Evolutionary conservation across 2,329 filamentous ascomycete genomes (phyloP).

Genomic region (Scortechinia acanthostroma): DNA sequence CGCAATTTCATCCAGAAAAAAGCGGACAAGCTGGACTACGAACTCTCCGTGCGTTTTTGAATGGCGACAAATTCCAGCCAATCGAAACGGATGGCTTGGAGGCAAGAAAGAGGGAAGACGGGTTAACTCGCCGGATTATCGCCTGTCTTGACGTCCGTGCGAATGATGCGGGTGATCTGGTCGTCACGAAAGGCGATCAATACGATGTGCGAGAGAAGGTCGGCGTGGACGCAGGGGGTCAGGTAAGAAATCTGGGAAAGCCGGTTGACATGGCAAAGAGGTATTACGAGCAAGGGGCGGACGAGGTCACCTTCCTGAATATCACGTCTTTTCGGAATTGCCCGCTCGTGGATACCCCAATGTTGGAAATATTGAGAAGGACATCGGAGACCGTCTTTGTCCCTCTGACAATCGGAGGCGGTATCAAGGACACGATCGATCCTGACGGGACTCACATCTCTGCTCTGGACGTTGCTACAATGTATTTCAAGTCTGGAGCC

Average conservation of each 20-base stretch:
- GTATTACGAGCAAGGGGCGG: slow-evolving; percentile 94
- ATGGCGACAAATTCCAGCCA: slow-evolving; percentile 53
- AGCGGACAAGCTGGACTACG: slow-evolving; percentile 82
- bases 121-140: slow-evolving; percentile 86
- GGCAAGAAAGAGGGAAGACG: slow-evolving; percentile 21
- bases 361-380: slow-evolving; percentile 85
- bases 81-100: slow-evolving; percentile 26
- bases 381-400: slow-evolving; percentile 92
- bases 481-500: slow-evolving; percentile 95
- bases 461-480: slow-evolving; percentile 83
- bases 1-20: slow-evolving; percentile 97
- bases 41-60: slow-evolving; percentile 77
- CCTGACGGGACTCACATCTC: slow-evolving; percentile 79
- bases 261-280: slow-evolving; percentile 87
- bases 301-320: slow-evolving; percentile 96
- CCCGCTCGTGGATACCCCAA: slow-evolving; percentile 82
- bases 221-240: slow-evolving; percentile 29
- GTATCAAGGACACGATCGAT: slow-evolving; percentile 88
- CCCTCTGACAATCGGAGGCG: slow-evolving; percentile 87
- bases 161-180: slow-evolving; percentile 88
- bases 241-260: slow-evolving; percentile 89
- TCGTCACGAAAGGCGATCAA: slow-evolving; percentile 97
- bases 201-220: slow-evolving; percentile 94
- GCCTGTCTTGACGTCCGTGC: slow-evolving; percentile 92
- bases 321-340: slow-evolving; percentile 97